These are phyloP conservation scores for Colletotrichum orbiculare DNA, from an alignment of 2,329 filamentous ascomycete species.

Conservation along the genomic window DNA sequence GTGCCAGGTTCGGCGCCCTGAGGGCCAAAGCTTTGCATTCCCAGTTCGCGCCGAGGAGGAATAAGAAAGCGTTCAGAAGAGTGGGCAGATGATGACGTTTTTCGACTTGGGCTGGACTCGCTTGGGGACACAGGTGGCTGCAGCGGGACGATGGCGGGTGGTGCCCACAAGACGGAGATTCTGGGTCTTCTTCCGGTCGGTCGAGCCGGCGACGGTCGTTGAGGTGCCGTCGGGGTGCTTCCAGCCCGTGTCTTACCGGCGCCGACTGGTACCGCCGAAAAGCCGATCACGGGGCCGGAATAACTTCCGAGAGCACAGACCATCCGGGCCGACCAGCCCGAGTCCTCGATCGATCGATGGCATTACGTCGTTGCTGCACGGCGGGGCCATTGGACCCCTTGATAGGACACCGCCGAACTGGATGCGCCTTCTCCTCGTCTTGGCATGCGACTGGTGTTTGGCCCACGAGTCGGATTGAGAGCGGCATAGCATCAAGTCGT, in stretches of 20 bases:
- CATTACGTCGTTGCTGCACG: conserved; percentile 6
- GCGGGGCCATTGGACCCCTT: neutral
- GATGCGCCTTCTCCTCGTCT: too few relatives aligned
- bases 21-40: neutral
- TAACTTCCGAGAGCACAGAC: conserved; percentile 12
- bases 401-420: neutral
- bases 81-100: conserved; percentile 26
- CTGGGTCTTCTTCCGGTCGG: neutral
- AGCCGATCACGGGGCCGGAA: neutral
- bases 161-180: neutral
- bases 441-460: too few relatives aligned
- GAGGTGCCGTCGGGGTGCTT: neutral
- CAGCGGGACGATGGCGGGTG: conserved; percentile 1
- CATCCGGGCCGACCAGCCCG: neutral
- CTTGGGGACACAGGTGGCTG: neutral
- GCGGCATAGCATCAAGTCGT: too few relatives aligned
- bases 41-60: conserved; percentile 2
- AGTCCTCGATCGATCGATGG: conserved; percentile 3
- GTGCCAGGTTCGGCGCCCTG: too few relatives aligned
- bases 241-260: neutral
- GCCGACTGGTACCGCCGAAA: neutral
- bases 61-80: conserved; percentile 23
- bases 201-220: neutral
- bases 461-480: too few relatives aligned
- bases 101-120: conserved; percentile 2